phyloP scores from a whole-genome alignment of 2,329 filamentous ascomycete genomes.

The Penicillium sp. region DNA sequence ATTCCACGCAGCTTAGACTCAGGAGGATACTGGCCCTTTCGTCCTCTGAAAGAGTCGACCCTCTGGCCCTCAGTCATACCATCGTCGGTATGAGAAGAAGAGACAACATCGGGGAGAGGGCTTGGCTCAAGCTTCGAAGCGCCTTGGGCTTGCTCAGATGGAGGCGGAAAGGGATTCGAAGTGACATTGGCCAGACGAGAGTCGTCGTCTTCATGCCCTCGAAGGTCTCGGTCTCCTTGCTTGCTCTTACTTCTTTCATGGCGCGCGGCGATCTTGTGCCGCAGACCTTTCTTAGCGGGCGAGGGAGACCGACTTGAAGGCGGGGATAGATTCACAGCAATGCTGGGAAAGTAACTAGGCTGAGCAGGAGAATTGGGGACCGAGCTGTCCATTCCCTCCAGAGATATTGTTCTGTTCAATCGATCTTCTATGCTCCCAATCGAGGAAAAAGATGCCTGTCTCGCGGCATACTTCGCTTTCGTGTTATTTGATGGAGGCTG shows the following conservation, averaged over 20 bases:
- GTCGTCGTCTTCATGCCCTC: slow-evolving; percentile 20
- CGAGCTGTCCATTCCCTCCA: slow-evolving; percentile 49
- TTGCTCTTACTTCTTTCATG: slow-evolving; percentile 42
- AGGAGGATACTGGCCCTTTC: slow-evolving; percentile 37
- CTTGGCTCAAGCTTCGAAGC: slow-evolving; percentile 28
- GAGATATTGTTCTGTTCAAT: slow-evolving; percentile 36
- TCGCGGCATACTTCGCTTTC: slow-evolving; percentile 44
- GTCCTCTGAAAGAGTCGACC: slow-evolving; percentile 24
- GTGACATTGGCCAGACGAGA: slow-evolving; percentile 16
- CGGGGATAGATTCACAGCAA: slow-evolving; percentile 65
- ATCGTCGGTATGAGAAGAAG: slow-evolving; percentile 27
- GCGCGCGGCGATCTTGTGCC: slow-evolving; percentile 42
- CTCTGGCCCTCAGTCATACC: slow-evolving; percentile 19
- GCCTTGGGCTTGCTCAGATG: slow-evolving; percentile 16
- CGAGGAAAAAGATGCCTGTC: slow-evolving; percentile 55
- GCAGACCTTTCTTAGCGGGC: slow-evolving; percentile 59
- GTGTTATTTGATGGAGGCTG: slow-evolving; percentile 9
- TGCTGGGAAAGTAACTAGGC: slow-evolving; percentile 55
- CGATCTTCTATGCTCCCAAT: slow-evolving; percentile 45
- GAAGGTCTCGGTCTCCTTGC: slow-evolving; percentile 39
- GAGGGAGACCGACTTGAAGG: slow-evolving; percentile 64
- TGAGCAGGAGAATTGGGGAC: slow-evolving; percentile 41
- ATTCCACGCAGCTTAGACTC: slow-evolving; percentile 69
- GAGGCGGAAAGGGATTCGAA: slow-evolving; percentile 14
- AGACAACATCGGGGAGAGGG: slow-evolving; percentile 28